Conservation (phyloP, 2,329 filamentous ascomycete genomes). For the Pseudogymnoascus sp. region DNA sequence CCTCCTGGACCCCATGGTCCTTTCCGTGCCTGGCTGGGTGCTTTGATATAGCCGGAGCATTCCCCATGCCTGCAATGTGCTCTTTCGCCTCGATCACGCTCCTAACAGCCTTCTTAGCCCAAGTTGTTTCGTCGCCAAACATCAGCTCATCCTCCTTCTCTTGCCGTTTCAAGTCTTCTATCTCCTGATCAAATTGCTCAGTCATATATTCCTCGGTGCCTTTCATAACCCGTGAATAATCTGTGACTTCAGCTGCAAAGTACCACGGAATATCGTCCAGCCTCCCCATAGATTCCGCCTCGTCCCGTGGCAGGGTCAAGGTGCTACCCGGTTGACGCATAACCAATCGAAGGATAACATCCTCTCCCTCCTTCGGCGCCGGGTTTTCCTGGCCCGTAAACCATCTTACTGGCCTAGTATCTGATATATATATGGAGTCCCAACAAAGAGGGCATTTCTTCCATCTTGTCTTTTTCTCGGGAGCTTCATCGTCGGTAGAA, state of each 20-base stretch:
- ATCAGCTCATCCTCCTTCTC: slow-evolving; percentile 84
- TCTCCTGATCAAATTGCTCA: slow-evolving; percentile 71
- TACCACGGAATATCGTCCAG: slow-evolving; percentile 87
- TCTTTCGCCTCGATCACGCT: slow-evolving; percentile 69
- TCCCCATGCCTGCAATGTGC: slow-evolving; percentile 59
- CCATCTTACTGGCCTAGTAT: slow-evolving; percentile 82
- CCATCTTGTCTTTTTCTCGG: slow-evolving; percentile 67
- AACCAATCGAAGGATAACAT: slow-evolving; percentile 83
- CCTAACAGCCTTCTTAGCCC: slow-evolving; percentile 76
- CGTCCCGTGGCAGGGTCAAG: slow-evolving; percentile 77
- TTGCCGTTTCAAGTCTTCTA: slow-evolving; percentile 64
- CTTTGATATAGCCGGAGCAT: slow-evolving; percentile 47
- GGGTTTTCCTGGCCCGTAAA: slow-evolving; percentile 82
- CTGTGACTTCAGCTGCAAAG: slow-evolving; percentile 84
- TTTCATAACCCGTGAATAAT: slow-evolving; percentile 94
- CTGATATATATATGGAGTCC: slow-evolving; percentile 85
- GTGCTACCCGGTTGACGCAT: slow-evolving; percentile 73
- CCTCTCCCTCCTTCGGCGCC: slow-evolving; percentile 71
- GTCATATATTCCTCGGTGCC: slow-evolving; percentile 83
- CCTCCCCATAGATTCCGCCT: slow-evolving; percentile 57
- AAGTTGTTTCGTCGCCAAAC: slow-evolving; percentile 88
- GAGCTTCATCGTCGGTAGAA: slow-evolving; percentile 54
- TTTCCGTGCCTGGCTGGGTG: slow-evolving; percentile 39
- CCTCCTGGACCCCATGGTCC: slow-evolving; percentile 22
- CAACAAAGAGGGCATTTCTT: slow-evolving; percentile 97